phyloP scores from a whole-genome alignment of 352 stramenopile genomes.

The Chrysophaeum taylorii region DNA sequence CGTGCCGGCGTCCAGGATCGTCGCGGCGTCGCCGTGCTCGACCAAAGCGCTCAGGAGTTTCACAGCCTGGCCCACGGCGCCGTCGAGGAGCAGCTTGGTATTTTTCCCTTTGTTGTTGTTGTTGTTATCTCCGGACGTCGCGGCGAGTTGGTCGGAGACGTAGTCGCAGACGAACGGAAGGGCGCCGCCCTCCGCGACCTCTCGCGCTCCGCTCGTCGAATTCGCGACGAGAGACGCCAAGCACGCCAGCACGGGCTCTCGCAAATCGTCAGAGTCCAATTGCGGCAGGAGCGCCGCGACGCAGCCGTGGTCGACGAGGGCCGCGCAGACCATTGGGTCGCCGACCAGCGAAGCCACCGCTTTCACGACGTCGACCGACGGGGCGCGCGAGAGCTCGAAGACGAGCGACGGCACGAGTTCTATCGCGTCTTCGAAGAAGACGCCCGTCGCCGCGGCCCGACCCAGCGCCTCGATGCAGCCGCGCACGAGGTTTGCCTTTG shows the following conservation, averaged over 20 bases:
- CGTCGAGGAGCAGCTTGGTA: neutral
- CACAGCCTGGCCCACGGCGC: constrained; percentile 13
- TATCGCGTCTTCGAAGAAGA: neutral
- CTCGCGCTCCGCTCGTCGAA: neutral
- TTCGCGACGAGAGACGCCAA: neutral
- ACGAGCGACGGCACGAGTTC: constrained; percentile 18
- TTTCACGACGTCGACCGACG: constrained; percentile 15
- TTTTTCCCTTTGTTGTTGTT: neutral
- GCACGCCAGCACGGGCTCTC: neutral
- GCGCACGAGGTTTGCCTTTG: constrained; percentile 17
- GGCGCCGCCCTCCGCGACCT: constrained; percentile 11
- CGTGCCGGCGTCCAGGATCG: constrained; percentile 4
- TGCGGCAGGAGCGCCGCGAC: constrained; percentile 21
- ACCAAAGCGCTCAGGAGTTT: constrained; percentile 9
- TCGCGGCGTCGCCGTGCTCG: constrained; percentile 1
- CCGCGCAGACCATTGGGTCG: constrained; percentile 7
- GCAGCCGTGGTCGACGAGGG: constrained; percentile 5
- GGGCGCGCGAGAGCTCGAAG: constrained; percentile 7
- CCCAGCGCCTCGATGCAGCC: constrained; percentile 21
- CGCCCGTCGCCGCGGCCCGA: neutral
- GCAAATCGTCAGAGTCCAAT: constrained; percentile 6
- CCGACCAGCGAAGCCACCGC: constrained; percentile 8
- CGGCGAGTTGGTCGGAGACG: constrained; percentile 4
- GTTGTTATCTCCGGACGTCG: neutral
- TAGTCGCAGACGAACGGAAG: constrained; percentile 17